A percentile compares a stretch with the other conserved stretches of the same genome.
Evolutionary conservation across 495 filamentous ascomycete genomes (phyloP).

Genomic region (Xylaria palmicola): DNA sequence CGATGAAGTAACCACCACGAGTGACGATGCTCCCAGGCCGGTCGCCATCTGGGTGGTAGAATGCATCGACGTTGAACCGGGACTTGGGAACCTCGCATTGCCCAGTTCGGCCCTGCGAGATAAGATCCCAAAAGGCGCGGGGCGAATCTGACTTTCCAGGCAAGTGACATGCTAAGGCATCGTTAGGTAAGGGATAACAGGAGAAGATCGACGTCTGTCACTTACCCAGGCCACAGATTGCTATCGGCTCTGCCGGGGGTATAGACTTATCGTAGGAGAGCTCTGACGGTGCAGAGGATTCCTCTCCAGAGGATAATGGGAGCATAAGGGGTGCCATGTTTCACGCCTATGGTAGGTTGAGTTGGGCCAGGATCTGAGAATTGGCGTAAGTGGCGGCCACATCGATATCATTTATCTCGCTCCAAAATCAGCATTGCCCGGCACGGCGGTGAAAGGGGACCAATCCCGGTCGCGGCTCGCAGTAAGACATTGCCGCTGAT

Average conservation of each 20-base stretch:
- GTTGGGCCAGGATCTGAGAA: no score
- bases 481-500: no score
- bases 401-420: no score
- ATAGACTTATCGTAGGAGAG: neutral
- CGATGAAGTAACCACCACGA: slow-evolving; percentile 42
- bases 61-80: slow-evolving; percentile 16
- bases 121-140: slow-evolving; percentile 22
- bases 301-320: neutral
- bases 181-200: no score
- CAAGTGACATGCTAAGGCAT: neutral
- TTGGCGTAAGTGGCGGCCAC: no score
- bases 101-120: slow-evolving; percentile 17
- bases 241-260: neutral
- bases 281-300: neutral
- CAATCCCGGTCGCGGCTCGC: no score
- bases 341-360: no score
- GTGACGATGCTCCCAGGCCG: neutral
- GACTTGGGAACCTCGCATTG: slow-evolving; percentile 7
- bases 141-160: neutral
- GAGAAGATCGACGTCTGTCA: no score
- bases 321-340: neutral
- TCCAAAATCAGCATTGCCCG: no score
- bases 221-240: neutral
- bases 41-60: slow-evolving; percentile 16
- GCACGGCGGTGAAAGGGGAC: no score